Conservation (phyloP, 2,329 filamentous ascomycete genomes). For the Parasarocladium wereldwijsianum region DNA sequence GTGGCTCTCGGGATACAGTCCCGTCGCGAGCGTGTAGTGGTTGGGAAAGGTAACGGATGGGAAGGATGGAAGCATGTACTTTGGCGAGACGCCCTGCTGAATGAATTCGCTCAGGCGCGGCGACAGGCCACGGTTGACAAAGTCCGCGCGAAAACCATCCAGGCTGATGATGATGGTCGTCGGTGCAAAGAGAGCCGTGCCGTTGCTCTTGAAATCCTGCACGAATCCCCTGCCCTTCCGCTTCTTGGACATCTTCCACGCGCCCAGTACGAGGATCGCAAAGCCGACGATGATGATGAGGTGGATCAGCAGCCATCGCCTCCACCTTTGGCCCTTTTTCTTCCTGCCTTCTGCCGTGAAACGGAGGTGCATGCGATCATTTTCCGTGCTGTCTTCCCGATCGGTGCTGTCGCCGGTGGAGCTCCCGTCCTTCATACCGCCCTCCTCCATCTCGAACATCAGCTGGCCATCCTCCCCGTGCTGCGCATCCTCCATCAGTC, state of each 20-base stretch:
- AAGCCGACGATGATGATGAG: constrained; percentile 36
- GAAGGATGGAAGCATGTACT: constrained; percentile 89
- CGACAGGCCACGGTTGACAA: constrained; percentile 69
- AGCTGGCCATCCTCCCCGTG: constrained; percentile 58
- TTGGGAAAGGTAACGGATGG: constrained; percentile 95
- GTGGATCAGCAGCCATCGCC: constrained; percentile 38
- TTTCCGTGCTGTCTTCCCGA: constrained; percentile 42
- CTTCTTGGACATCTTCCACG: constrained; percentile 42
- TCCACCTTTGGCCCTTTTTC: constrained; percentile 36
- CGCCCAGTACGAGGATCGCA: constrained; percentile 37
- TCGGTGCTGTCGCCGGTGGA: constrained; percentile 47
- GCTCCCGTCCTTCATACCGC: constrained; percentile 53
- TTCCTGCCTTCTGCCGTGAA: constrained; percentile 30
- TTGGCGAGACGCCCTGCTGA: constrained; percentile 70
- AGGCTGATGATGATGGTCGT: constrained; percentile 90
- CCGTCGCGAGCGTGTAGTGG: constrained; percentile 86
- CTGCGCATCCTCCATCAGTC: constrained; percentile 34
- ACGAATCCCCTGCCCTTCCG: constrained; percentile 23
- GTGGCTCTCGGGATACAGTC: constrained; percentile 82
- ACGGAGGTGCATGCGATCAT: constrained; percentile 38
- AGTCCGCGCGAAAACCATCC: constrained; percentile 92
- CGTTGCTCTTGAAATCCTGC: constrained; percentile 43
- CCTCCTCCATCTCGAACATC: constrained; percentile 87
- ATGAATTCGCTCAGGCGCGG: constrained; percentile 69
- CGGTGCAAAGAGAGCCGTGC: constrained; percentile 74